These are phyloP conservation scores for Starmerella floris DNA, from an alignment of 805 yeast species.

Conservation along the genomic window DNA sequence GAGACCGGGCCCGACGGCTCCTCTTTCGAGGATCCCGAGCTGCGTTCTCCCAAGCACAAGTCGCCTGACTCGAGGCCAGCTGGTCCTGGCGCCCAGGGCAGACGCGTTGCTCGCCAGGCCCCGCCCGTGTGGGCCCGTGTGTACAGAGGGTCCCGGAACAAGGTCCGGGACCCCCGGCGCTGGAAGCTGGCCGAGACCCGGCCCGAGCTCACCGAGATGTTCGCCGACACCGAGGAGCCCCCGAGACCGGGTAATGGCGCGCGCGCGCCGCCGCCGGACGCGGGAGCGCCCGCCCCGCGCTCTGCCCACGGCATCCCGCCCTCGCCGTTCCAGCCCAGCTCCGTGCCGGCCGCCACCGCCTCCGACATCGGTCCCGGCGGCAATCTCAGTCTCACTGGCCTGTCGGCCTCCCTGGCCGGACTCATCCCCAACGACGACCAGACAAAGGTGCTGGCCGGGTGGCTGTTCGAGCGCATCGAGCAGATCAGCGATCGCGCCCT, in stretches of 20 bases:
- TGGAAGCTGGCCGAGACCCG: slow-evolving; percentile 11
- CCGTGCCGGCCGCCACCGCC: slow-evolving; percentile 2
- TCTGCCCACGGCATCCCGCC: neutral
- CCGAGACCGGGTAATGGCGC: neutral
- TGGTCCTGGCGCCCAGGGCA: neutral
- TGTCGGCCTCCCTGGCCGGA: slow-evolving; percentile 50
- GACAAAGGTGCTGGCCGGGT: slow-evolving; percentile 68
- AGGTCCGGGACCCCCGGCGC: slow-evolving; percentile 10
- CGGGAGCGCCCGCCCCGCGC: neutral
- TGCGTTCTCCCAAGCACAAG: neutral
- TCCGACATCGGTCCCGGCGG: slow-evolving; percentile 20
- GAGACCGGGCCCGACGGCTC: neutral
- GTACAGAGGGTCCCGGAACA: slow-evolving; percentile 37
- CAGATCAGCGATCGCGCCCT: slow-evolving; percentile 19
- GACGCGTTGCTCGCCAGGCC: too few relatives aligned
- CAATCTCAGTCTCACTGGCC: slow-evolving; percentile 25
- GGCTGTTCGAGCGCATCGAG: slow-evolving; percentile 73
- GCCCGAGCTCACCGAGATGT: slow-evolving; percentile 8
- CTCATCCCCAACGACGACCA: slow-evolving; percentile 67
- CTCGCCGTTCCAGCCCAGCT: neutral
- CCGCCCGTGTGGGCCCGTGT: slow-evolving; percentile 81
- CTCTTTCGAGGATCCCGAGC: too few relatives aligned
- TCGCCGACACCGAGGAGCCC: neutral
- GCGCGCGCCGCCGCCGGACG: neutral
- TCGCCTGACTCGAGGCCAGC: neutral